Conservation (phyloP, 2,329 filamentous ascomycete species). For the Fusarium miscanthi region DNA sequence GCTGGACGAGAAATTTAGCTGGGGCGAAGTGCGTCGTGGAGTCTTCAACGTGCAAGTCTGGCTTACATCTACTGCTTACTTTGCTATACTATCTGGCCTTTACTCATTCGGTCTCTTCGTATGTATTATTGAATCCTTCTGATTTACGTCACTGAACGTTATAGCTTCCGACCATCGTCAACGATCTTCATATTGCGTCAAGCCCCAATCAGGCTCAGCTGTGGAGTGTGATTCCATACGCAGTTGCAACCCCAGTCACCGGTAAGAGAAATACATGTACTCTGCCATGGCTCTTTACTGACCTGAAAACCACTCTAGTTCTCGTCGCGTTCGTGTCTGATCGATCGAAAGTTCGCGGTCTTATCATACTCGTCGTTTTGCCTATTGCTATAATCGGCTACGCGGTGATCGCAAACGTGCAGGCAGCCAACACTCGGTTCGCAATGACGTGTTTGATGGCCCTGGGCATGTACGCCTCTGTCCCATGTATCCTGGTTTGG, state of each 20-base stretch:
- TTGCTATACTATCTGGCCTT: conserved; percentile 1
- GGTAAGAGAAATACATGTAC: fast-evolving
- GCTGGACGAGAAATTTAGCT: neutral
- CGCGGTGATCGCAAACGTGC: neutral
- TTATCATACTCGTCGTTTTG: neutral
- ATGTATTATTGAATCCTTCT: fast-evolving
- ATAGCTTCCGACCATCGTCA: neutral
- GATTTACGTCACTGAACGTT: fast-evolving
- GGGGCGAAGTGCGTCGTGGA: neutral
- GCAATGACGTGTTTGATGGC: conserved; percentile 77
- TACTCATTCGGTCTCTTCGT: conserved; percentile 4
- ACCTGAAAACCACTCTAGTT: neutral
- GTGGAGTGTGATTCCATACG: neutral
- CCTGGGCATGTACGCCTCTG: conserved; percentile 70
- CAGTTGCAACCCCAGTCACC: neutral
- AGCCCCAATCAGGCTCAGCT: neutral
- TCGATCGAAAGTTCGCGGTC: neutral
- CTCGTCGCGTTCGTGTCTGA: conserved; percentile 1
- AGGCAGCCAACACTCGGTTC: conserved; percentile 61
- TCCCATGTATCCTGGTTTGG: conserved; percentile 73
- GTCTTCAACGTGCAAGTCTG: conserved; percentile 1
- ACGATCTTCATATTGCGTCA: neutral
- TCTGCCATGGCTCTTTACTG: neutral
- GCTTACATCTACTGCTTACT: conserved; percentile 6
- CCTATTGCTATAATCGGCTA: conserved; percentile 4